These are phyloP conservation scores for Vitis cinerea DNA, from an alignment of 164 flowering plant genomes.

Conservation along the genomic window DNA sequence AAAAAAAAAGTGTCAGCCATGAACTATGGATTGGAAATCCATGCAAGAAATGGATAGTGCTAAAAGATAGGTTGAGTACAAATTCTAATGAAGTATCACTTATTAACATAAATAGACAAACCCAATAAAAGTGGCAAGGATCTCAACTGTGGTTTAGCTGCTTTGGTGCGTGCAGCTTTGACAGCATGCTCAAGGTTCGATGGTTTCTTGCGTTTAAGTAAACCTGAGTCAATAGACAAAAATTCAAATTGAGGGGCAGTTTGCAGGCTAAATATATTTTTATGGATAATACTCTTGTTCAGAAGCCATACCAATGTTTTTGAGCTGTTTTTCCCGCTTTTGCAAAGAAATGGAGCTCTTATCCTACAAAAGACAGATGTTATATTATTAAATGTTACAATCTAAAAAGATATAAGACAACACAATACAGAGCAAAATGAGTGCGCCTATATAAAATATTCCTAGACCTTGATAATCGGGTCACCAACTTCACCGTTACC, in stretches of 20 bases:
- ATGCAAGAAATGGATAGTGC: too few relatives aligned
- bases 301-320: slow-evolving; percentile 57
- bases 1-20: too few relatives aligned
- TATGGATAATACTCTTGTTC: background rate
- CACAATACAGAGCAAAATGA: background rate
- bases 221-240: slow-evolving; percentile 37
- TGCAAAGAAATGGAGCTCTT: slow-evolving; percentile 42
- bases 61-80: too few relatives aligned
- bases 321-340: slow-evolving; percentile 82
- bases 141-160: slow-evolving; percentile 68
- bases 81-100: too few relatives aligned
- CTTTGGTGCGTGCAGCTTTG: slow-evolving; percentile 58
- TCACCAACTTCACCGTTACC: slow-evolving; percentile 88
- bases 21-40: too few relatives aligned
- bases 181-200: slow-evolving; percentile 48
- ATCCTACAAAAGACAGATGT: slow-evolving; percentile 44
- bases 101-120: background rate
- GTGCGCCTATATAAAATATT: background rate
- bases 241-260: background rate
- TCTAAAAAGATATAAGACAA: background rate
- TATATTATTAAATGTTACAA: background rate
- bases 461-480: slow-evolving; percentile 68
- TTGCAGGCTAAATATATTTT: background rate
- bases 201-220: slow-evolving; percentile 68
- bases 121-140: slow-evolving; percentile 6